A percentile compares a stretch with the other conserved stretches of the same genome.
phyloP scores from a whole-genome alignment of 305 asterid species.

The Coffea humblotiana region DNA sequence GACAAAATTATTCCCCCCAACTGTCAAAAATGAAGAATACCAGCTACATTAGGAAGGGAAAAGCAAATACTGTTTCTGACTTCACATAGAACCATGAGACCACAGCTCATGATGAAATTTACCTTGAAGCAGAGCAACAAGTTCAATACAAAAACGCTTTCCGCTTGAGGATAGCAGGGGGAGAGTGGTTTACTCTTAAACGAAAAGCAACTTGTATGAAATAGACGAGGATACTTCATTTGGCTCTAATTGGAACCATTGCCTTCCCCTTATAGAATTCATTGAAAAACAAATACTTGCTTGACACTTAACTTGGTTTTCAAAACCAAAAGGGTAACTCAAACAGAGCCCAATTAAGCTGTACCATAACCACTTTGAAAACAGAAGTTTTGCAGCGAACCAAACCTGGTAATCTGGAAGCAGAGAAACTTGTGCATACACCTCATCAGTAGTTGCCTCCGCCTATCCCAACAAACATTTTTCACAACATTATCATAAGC shows the following conservation, averaged over 20 bases:
- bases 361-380: background rate
- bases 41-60: background rate
- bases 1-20: background rate
- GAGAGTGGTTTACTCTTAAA: background rate
- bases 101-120: background rate
- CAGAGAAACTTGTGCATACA: constrained; percentile 82
- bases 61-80: background rate
- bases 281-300: too few relatives aligned
- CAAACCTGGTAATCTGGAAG: constrained; percentile 77
- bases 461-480: constrained; percentile 47
- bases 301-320: background rate
- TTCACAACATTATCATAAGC: background rate
- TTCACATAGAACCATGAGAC: background rate
- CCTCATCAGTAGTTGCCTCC: constrained; percentile 80
- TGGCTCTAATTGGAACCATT: background rate
- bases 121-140: background rate
- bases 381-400: constrained; percentile 5
- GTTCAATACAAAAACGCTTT: background rate
- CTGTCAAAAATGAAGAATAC: background rate
- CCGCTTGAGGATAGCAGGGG: background rate
- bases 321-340: background rate
- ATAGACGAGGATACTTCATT: background rate
- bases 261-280: too few relatives aligned
- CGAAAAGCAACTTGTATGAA: background rate
- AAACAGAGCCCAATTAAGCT: background rate